phyloP scores from a whole-genome alignment of 1,284 basidiomycete species.

The Schizophyllum commune region DNA sequence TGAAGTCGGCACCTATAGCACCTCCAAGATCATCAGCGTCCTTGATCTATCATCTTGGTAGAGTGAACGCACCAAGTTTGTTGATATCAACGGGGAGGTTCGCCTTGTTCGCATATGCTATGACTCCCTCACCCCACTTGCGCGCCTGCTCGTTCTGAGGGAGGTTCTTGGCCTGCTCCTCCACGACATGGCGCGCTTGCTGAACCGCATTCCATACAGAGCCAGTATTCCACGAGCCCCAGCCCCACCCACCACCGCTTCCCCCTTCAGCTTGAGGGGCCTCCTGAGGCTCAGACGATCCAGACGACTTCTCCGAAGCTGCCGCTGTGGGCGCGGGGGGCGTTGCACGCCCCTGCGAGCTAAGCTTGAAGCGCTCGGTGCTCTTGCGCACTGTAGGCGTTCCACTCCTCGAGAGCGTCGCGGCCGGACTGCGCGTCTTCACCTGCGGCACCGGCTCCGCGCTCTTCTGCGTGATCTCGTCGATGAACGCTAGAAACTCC shows the following conservation, averaged over 20 bases:
- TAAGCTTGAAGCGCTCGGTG: constrained; percentile 64
- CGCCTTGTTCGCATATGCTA: constrained; percentile 52
- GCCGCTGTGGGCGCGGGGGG: constrained; percentile 6
- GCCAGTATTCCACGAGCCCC: constrained; percentile 63
- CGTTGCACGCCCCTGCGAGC: constrained; percentile 29
- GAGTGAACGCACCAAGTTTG: constrained; percentile 54
- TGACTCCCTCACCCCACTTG: constrained; percentile 64
- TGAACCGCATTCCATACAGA: constrained; percentile 86
- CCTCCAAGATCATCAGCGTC: constrained; percentile 37
- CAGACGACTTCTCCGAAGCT: constrained; percentile 26
- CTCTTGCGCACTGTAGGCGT: constrained; percentile 71
- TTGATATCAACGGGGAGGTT: constrained; percentile 63
- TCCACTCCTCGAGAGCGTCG: constrained; percentile 55
- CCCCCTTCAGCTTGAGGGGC: constrained; percentile 21
- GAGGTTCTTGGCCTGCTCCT: constrained; percentile 81
- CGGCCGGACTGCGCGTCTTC: constrained; percentile 33
- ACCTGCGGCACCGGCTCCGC: constrained; percentile 41
- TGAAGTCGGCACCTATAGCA: constrained; percentile 80
- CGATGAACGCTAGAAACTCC: constrained; percentile 86
- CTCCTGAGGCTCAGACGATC: constrained; percentile 30
- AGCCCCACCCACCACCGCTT: neutral
- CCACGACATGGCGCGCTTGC: constrained; percentile 82
- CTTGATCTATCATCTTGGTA: neutral
- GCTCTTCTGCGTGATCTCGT: constrained; percentile 90
- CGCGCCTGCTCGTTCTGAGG: constrained; percentile 77